Evolutionary conservation across 2,329 filamentous ascomycete species (phyloP), one percentile per base, ranked within the genome.

Genomic region (Stemphylium lycopersici): DNA sequence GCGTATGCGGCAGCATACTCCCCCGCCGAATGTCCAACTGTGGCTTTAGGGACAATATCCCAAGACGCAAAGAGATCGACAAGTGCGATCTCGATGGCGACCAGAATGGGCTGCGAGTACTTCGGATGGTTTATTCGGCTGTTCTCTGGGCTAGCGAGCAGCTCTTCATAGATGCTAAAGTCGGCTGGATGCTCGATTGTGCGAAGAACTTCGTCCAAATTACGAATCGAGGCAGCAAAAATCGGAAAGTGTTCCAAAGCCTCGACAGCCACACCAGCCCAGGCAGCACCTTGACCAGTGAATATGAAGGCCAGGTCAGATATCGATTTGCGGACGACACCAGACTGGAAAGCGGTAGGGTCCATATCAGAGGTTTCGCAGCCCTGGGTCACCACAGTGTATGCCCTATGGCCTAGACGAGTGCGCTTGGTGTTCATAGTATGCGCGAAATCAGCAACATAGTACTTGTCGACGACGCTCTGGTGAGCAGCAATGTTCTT

Each of bases 1-100:
- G 62, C 55, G 46, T 61, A 68, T 16, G 67, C 57, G 7, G 66
- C 65, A 2, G 61, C 67, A 4, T 69, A 68, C 32, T 71, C 68
- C 6, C 68, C 68, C 4, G 63, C 65, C 4, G 66, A 69, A 44
- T 71, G 68, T 0, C 68, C 68, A 2, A 63, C 57, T 2, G 41
- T 34, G 3, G 50, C 43, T 1, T 20, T 10, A 1, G 36, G 36
- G 62, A 55, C 1, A 1, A 6, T 0, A 67, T 44, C 3, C 15
- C 24, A 62, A 61, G 67, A 1, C 53, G 58, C 0, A 26, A 13
- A 3, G 68, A 68, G 45, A 11, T 66, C 56, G 1, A 69, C 62
- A 3, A 71, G 48, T 3, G 37, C 68, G 40, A 71, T 55, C 38
- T 71, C 10, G 11, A 38, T 18, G n/a, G 36, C 36, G 6, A 13